A percentile compares a stretch with the other conserved stretches of the same genome.
Evolutionary conservation across 1,139 yeast genomes (phyloP).

Genomic region (Blastobotrys ciferrii): DNA sequence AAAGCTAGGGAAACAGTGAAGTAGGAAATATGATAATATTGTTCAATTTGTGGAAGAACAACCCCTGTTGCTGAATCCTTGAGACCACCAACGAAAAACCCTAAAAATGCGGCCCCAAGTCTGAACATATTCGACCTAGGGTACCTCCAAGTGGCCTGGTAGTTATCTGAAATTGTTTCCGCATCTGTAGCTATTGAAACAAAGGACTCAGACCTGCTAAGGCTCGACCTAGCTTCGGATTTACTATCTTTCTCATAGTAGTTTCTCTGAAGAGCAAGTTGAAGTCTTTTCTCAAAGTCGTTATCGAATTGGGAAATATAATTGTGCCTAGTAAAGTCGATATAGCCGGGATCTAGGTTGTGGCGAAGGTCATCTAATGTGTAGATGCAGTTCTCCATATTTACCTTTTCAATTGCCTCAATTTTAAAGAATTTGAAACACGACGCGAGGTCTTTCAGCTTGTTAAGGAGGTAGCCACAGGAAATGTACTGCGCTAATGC

Average conservation of each 20-base stretch:
- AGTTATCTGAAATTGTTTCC: not conserved
- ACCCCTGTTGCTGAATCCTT: constrained; percentile 25
- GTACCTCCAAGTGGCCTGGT: constrained; percentile 14
- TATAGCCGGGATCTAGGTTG: not conserved
- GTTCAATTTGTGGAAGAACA: constrained; percentile 23
- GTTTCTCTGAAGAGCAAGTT: not conserved
- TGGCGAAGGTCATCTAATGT: not conserved
- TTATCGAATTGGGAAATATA: not conserved
- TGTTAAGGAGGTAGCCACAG: too few species aligned
- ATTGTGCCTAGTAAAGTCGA: not conserved
- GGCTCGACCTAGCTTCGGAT: not conserved
- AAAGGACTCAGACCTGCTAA: not conserved
- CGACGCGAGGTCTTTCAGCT: too few species aligned
- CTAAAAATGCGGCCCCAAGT: constrained; percentile 22
- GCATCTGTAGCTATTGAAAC: not conserved
- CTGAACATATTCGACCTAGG: constrained; percentile 30
- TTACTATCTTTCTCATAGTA: not conserved
- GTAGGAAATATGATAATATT: constrained; percentile 29
- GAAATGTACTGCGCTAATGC: too few species aligned
- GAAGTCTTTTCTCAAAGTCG: not conserved
- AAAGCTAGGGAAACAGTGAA: constrained; percentile 32
- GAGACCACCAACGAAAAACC: constrained; percentile 23
- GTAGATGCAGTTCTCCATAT: not conserved
- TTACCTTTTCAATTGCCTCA: too few species aligned
- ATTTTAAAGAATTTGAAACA: too few species aligned